Percentiles rank a stretch among this genome's conserved stretches.
These are phyloP conservation scores for Petasospora fabianii DNA, from an alignment of 1,139 yeast species.

Conservation along the genomic window DNA sequence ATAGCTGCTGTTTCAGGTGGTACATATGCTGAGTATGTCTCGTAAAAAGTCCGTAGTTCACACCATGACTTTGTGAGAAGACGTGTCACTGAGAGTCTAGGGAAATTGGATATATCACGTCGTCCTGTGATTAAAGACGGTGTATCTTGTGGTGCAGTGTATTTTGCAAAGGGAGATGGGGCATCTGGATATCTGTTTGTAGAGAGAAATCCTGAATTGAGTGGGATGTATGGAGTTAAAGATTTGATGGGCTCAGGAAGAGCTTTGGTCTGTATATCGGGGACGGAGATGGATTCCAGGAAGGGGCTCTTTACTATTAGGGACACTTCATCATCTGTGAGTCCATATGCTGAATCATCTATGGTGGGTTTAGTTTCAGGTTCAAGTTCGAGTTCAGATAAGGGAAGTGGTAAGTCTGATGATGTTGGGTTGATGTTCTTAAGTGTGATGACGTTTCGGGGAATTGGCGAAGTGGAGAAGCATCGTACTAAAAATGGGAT, in stretches of 20 bases:
- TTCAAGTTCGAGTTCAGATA: no score
- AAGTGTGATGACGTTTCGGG: no score
- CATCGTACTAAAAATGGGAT: no score
- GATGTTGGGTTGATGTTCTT: no score
- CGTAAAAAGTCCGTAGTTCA: constrained; percentile 44
- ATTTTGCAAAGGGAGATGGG: constrained; percentile 10
- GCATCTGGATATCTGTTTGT: constrained; percentile 6
- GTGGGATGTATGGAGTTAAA: constrained; percentile 5
- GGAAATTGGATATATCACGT: constrained; percentile 25
- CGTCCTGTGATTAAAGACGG: no score
- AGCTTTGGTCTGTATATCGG: background rate
- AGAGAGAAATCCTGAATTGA: constrained; percentile 4
- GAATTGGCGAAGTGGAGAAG: no score
- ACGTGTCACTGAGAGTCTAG: constrained; percentile 45
- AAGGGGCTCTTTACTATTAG: no score
- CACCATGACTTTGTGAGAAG: constrained; percentile 50
- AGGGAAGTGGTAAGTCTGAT: no score
- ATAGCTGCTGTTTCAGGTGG: constrained; percentile 34
- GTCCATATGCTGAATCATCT: no score
- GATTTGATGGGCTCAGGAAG: constrained; percentile 1
- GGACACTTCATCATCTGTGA: no score
- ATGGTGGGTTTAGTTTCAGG: no score
- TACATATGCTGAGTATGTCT: constrained; percentile 38
- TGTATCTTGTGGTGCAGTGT: constrained; percentile 6
- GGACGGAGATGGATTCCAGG: no score